Evolutionary conservation across 2,329 filamentous ascomycete species (phyloP).

Genomic region (Truncatella angustata): DNA sequence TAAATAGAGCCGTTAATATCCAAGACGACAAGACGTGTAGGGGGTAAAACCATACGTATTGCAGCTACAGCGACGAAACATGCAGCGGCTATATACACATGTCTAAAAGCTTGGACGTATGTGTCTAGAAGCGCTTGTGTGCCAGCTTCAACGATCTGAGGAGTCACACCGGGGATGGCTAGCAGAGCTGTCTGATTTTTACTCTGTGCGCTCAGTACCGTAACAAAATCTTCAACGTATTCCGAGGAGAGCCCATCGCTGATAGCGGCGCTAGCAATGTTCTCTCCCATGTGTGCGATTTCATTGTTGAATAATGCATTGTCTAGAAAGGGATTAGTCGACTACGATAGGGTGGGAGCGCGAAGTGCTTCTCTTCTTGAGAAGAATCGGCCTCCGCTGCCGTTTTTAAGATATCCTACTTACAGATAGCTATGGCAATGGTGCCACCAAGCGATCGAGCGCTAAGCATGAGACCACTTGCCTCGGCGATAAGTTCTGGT

Average conservation of each 20-base stretch:
- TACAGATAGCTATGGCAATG: conserved; percentile 44
- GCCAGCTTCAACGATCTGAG: conserved; percentile 26
- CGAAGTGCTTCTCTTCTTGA: not conserved
- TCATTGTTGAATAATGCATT: conserved; percentile 24
- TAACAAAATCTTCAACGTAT: conserved; percentile 25
- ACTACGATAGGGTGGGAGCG: not conserved
- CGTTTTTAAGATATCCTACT: not conserved
- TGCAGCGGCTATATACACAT: conserved; percentile 30
- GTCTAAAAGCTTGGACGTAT: conserved; percentile 26
- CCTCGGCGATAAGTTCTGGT: conserved; percentile 30
- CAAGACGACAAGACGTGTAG: too few relatives aligned
- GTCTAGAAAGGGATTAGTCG: conserved; percentile 16
- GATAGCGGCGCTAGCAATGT: conserved; percentile 30
- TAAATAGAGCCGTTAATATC: not conserved
- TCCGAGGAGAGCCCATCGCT: conserved; percentile 24
- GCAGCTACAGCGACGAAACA: conserved; percentile 27
- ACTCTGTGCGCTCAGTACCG: conserved; percentile 19
- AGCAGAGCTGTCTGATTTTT: conserved; percentile 25
- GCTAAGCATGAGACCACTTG: conserved; percentile 32
- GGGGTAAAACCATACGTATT: conserved; percentile 22
- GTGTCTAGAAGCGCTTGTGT: conserved; percentile 23
- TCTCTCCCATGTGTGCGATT: conserved; percentile 24
- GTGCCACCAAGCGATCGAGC: conserved; percentile 44
- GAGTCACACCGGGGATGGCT: conserved; percentile 26
- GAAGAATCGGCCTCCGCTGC: too few relatives aligned